Conservation (phyloP, 371 early-diverging fungal genomes). For the Zancudomyces culisetae region DNA sequence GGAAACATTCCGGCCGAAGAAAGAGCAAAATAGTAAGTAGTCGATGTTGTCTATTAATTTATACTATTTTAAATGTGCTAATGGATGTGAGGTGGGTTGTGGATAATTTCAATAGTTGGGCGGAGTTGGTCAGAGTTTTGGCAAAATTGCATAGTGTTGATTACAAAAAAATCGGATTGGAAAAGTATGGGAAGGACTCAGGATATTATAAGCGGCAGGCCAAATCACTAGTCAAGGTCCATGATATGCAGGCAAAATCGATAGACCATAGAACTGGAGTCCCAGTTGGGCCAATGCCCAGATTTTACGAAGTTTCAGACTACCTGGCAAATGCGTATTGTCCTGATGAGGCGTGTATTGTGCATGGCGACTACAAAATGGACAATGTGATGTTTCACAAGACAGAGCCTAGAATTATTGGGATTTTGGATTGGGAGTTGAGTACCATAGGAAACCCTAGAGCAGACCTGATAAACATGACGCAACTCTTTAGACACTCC, state of each 20-base stretch:
- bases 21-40: slow-evolving; percentile 23
- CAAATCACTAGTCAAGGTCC: slow-evolving; percentile 41
- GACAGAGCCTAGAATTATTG: slow-evolving; percentile 56
- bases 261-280: slow-evolving; percentile 29
- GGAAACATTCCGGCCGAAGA: slow-evolving; percentile 32
- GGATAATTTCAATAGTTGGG: too few species aligned
- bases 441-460: slow-evolving; percentile 87
- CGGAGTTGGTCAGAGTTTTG: slow-evolving; percentile 43
- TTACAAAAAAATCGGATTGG: slow-evolving; percentile 42
- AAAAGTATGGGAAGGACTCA: slow-evolving; percentile 35
- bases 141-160: slow-evolving; percentile 63
- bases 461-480: slow-evolving; percentile 70
- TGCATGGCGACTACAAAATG: slow-evolving; percentile 85
- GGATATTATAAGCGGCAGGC: slow-evolving; percentile 74
- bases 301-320: slow-evolving; percentile 40
- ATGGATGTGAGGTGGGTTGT: too few species aligned
- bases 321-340: slow-evolving; percentile 47
- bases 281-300: slow-evolving; percentile 42
- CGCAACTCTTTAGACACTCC: slow-evolving; percentile 48
- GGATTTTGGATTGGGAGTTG: slow-evolving; percentile 90
- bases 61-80: too few species aligned
- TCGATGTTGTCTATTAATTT: too few species aligned
- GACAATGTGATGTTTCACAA: slow-evolving; percentile 65
- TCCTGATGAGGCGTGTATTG: slow-evolving; percentile 51
- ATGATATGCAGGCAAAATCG: slow-evolving; percentile 43